phyloP scores from a whole-genome alignment of 345 rosid genomes.

The Eucalyptus tenuipes region DNA sequence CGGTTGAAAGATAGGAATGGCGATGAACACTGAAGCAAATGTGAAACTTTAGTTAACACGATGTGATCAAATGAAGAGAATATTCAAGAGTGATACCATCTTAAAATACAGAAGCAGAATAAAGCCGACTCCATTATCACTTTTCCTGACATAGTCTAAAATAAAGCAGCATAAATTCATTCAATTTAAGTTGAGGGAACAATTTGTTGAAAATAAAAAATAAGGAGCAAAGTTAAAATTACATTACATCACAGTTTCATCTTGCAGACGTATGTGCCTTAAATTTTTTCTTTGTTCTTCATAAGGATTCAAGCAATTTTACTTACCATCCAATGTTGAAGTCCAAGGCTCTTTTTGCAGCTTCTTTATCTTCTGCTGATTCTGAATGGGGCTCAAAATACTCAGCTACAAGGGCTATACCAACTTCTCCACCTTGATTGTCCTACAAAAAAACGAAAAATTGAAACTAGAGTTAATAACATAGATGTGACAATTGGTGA shows the following conservation, averaged over 20 bases:
- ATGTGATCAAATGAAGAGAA: not conserved
- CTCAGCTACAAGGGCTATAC: not conserved
- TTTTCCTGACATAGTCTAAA: not conserved
- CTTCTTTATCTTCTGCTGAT: not conserved
- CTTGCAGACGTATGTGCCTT: not conserved
- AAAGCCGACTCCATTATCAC: not conserved
- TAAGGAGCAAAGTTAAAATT: not conserved
- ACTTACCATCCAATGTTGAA: constrained; percentile 7
- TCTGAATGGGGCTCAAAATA: not conserved
- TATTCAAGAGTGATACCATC: not conserved
- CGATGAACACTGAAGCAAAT: not conserved
- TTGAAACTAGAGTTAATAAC: not conserved
- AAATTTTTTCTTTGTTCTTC: not conserved
- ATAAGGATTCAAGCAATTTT: not conserved
- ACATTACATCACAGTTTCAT: not conserved
- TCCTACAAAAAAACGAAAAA: not conserved
- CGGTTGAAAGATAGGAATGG: not conserved
- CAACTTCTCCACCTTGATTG: constrained; percentile 1
- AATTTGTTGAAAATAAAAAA: not conserved
- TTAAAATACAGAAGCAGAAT: not conserved
- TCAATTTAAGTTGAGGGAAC: not conserved
- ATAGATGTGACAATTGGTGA: not conserved
- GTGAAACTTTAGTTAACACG: not conserved
- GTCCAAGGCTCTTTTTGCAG: not conserved
- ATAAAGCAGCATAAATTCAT: not conserved